These are phyloP conservation scores for Pseudopyrenochaeta lycopersici DNA, from an alignment of 2,329 filamentous ascomycete species.

Conservation along the genomic window DNA sequence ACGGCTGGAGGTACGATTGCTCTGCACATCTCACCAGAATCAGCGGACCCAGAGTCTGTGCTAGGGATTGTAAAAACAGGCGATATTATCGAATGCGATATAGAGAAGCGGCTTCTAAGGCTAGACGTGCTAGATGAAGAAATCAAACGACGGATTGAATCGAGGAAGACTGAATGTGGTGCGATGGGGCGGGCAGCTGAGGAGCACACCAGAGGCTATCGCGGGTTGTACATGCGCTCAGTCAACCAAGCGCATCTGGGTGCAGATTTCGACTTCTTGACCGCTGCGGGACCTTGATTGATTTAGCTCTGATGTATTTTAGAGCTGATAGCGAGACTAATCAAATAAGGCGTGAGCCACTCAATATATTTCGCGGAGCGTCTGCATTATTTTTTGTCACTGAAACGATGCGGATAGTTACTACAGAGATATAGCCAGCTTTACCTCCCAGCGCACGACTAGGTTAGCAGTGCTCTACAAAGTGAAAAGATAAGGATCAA, in stretches of 20 bases:
- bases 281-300: slow-evolving; percentile 50
- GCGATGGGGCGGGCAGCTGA: slow-evolving; percentile 34
- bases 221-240: slow-evolving; percentile 66
- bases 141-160: slow-evolving; percentile 49
- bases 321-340: too few relatives aligned
- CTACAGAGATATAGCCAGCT: too few relatives aligned
- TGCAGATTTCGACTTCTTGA: slow-evolving; percentile 69
- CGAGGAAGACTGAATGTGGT: slow-evolving; percentile 37
- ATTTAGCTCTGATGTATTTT: too few relatives aligned
- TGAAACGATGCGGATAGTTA: too few relatives aligned
- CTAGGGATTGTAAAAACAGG: slow-evolving; percentile 58
- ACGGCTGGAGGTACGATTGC: slow-evolving; percentile 65
- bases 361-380: too few relatives aligned
- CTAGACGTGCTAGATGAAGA: slow-evolving; percentile 55
- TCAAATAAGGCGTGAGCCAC: too few relatives aligned
- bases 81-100: slow-evolving; percentile 58
- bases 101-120: slow-evolving; percentile 53
- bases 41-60: slow-evolving; percentile 57
- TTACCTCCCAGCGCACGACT: too few relatives aligned
- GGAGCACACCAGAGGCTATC: slow-evolving; percentile 60
- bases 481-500: too few relatives aligned
- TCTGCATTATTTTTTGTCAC: too few relatives aligned
- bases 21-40: slow-evolving; percentile 63
- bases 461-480: too few relatives aligned
- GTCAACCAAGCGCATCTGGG: slow-evolving; percentile 69